Evolutionary conservation across 345 rosid genomes (phyloP), one percentile per base, ranked within the genome.

Genomic region (Salix udensis): DNA sequence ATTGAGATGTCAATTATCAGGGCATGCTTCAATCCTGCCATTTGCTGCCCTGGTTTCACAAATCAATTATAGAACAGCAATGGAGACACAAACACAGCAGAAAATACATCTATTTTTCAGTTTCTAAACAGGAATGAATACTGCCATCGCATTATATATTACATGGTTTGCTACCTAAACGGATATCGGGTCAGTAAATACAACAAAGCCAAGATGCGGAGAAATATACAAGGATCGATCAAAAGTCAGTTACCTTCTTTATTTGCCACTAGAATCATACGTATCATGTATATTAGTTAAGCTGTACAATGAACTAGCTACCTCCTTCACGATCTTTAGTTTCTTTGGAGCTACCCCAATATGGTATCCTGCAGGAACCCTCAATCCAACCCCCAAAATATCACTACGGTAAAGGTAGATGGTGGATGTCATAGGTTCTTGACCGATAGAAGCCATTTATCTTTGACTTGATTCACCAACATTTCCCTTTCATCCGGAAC

Each of bases 251-350:
- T 60, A 42, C 15, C 39, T 23, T 74, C 84, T 61, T 84, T 74
- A 80, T 82, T 72, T 55, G 73, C 67, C 76, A 53, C 75, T 44
- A 30, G 50, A 71, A 44, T 68, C 55, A 65, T 73, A 70, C 61
- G 46, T 60, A 48, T 60, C 55, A 44, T 39, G 12, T 61, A 62
- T 46, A 46, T 53, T 66, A 71, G 69, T 77, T 67, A 36, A 21
- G 53, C 88, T 80, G 85, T 82, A 87, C 84, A 82, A 58, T 40
- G 77, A 76, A 65, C 66, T 46, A 53, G 31, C 76, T 62, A 78
- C 68, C 75, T 65, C 73, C 71, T 69, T 50, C 12, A 28, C 50
- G 1, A 60, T 69, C 69, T 69, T 76, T 23, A 36, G 60, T 31
- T 68, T 71, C 76, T 75, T 69, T 39, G 7, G 48, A 53, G 28